Conservation (phyloP, 306 rosid genomes). For the Gastrolobium villosum region DNA sequence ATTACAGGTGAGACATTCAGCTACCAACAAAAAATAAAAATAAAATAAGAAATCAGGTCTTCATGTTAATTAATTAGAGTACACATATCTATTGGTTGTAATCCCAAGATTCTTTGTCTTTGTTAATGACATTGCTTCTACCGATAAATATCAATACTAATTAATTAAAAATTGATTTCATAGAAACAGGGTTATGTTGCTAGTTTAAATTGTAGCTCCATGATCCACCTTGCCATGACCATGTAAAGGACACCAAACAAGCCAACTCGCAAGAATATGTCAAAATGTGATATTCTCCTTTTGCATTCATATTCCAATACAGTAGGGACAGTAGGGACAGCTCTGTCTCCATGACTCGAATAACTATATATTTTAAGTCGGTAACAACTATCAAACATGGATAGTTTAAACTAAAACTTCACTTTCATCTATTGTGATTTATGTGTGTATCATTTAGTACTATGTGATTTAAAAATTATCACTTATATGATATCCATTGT, state of each 20-base stretch:
- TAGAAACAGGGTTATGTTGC: constrained; percentile 1
- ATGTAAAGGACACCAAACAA: constrained; percentile 59
- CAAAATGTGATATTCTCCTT: constrained; percentile 47
- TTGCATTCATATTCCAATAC: constrained; percentile 67
- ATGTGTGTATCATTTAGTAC: no score
- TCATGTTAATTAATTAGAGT: background rate
- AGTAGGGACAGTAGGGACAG: constrained; percentile 79
- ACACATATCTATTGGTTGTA: constrained; percentile 13
- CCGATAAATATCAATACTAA: constrained; percentile 37
- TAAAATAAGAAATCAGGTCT: background rate
- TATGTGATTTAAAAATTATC: no score
- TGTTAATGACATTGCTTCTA: constrained; percentile 33
- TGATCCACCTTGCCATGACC: constrained; percentile 48
- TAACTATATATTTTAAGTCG: constrained; percentile 37
- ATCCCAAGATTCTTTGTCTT: constrained; percentile 53
- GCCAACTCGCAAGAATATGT: constrained; percentile 53
- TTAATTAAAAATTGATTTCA: constrained; percentile 16
- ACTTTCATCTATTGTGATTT: no score
- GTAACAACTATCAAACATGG: no score
- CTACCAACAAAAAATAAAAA: background rate
- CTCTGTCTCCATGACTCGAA: constrained; percentile 68
- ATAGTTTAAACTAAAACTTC: no score
- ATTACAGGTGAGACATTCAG: no score
- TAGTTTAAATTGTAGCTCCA: constrained; percentile 37
- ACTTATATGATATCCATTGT: no score